Evolutionary conservation across 108 stramenopile genomes (phyloP), one percentile per base, ranked within the genome.

Genomic region (Fragilaria radians): DNA sequence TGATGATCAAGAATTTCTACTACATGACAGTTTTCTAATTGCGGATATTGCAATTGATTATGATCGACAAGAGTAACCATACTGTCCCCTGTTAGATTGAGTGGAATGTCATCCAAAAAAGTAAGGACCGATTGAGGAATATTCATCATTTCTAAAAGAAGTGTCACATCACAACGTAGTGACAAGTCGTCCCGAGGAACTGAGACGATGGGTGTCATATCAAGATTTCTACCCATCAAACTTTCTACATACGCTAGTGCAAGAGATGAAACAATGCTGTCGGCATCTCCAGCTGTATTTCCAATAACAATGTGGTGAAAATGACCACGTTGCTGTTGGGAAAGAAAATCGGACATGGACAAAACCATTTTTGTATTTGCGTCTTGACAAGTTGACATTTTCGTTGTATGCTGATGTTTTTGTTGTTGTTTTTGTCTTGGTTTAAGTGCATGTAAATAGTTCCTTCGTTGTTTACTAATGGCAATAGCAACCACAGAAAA

Each of bases 241-340:
- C 80, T 70, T 51, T 84, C 82, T 30, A 89, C 55, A 52, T 76
- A 93, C 23, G 87, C 80, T 7, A 76, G 54, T 1, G 70, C 62
- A 42, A 93, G 68, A 28, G 91, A 81, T 52, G 79, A 81, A 33
- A 93, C 32, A 42, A 93, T 78, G 23, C 82, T 80, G 63, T 93
- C 91, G 0, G 91, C 86, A 73, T 93, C 91, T 26, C 84, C 91
- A 18, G 91, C 91, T 65, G 80, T 78, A 67, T 93, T 93, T 11
- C 91, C 91, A 28, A 88, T 76, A n/a, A n/a, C n/a, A n/a, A n/a
- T n/a, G n/a, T n/a, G n/a, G n/a, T n/a, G n/a, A n/a, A n/a, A n/a
- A n/a, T n/a, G n/a, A n/a, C n/a, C n/a, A n/a, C n/a, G n/a, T n/a
- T n/a, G n/a, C n/a, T n/a, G n/a, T n/a, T n/a, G n/a, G n/a, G n/a